These are phyloP conservation scores for Mycena rosella DNA, from an alignment of 768 basidiomycete genomes.

Conservation along the genomic window DNA sequence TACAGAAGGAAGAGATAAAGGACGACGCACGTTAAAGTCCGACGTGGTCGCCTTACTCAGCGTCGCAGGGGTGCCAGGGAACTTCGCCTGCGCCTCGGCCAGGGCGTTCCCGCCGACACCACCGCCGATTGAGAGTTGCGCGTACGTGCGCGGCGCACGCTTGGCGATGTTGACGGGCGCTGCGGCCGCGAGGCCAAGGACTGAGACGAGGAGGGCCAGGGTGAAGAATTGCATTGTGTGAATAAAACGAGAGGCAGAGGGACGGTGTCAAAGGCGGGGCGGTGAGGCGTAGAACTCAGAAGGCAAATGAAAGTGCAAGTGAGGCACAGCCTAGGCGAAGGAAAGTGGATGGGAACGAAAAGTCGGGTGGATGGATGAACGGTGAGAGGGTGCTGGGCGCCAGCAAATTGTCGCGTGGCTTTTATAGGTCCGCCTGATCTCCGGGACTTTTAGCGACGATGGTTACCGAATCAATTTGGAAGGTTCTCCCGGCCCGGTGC, in stretches of 20 bases:
- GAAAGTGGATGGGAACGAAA: conserved; percentile 18
- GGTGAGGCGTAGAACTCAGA: neutral
- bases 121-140: conserved; percentile 22
- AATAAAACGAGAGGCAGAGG: no score
- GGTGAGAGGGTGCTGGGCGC: conserved; percentile 10
- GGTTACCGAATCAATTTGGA: no score
- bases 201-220: conserved; percentile 5
- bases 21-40: conserved; percentile 18
- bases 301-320: conserved; percentile 19
- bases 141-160: conserved; percentile 26
- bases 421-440: no score
- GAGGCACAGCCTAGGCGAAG: conserved; percentile 32
- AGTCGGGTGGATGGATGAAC: neutral
- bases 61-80: conserved; percentile 22
- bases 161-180: conserved; percentile 23
- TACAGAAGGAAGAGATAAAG: neutral
- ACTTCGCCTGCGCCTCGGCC: conserved; percentile 28
- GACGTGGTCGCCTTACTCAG: conserved; percentile 14
- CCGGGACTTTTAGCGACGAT: no score
- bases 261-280: no score
- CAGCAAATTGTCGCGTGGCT: neutral
- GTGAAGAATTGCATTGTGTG: conserved; percentile 23
- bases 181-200: neutral
- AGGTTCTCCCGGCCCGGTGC: no score
- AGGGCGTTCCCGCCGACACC: conserved; percentile 28